Evolutionary conservation across 495 filamentous ascomycete genomes (phyloP), one percentile per base, ranked within the genome.

Genomic region (Penicillium ochrochloron): DNA sequence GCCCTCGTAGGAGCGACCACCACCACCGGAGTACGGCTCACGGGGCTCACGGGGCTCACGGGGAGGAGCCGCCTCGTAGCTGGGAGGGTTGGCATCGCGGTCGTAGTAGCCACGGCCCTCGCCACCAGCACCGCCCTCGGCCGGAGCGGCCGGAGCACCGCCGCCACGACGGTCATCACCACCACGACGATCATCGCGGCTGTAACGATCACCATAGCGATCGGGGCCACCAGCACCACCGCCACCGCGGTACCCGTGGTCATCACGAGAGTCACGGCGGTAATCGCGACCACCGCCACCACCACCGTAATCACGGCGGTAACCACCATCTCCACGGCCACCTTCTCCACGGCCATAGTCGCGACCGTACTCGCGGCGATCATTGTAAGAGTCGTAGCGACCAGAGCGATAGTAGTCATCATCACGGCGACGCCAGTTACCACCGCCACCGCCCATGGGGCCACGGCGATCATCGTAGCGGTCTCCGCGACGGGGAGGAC

Each of bases 151-250:
- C 63, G 70, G 73, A 57, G 79, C 80, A 57, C 80, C 83, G 69
- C 81, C 80, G 66, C 78, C 77, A 67, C 82, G 70, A 57, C 81
- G 77, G 11, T 74, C 72, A 57, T 73, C 75, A 50, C 78, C 77
- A 48, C 78, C 83, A 66, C 84, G 80, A 65, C 84, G 80, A 60
- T 85, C 80, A 68, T 82, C 78, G 70, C 90, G 88, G 69, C 88
- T 86, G 74, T 91, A 91, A 59, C 89, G 86, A 63, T 92, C 89
- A 42, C 84, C 85, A 64, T 89, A 90, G 48, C 88, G 88, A 69
- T 89, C 88, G 76, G 75, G 77, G 52, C 85, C 83, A 63, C 86
- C 83, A 69, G 51, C 59, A 35, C 84, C 82, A 59, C 85, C 68
- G 57, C 84, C 83, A 61, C 84, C 83, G 65, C 86, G 84, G 72